Conservation (phyloP, 2,329 filamentous ascomycete genomes). For the Fonsecaea pugnacius region DNA sequence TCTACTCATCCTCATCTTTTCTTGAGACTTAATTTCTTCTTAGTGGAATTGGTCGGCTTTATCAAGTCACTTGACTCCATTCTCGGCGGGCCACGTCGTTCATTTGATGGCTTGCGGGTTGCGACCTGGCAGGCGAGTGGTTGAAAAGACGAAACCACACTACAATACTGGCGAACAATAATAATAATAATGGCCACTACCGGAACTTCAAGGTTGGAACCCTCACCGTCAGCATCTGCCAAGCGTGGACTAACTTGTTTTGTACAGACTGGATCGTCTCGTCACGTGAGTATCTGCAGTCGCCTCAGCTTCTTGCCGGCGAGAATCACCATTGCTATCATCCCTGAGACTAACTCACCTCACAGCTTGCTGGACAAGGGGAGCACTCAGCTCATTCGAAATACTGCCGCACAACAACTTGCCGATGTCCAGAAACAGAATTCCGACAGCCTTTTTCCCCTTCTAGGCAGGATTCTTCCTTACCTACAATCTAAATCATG, state of each 20-base stretch:
- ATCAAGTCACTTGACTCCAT: neutral
- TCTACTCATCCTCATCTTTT: neutral
- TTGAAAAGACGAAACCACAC: conserved; percentile 15
- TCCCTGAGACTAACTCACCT: conserved; percentile 27
- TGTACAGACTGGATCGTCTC: conserved; percentile 75
- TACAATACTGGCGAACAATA: conserved; percentile 2
- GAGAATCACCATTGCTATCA: neutral
- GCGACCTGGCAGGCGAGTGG: conserved; percentile 13
- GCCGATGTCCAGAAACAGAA: conserved; percentile 98
- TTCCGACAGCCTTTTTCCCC: conserved; percentile 94
- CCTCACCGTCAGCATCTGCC: conserved; percentile 15
- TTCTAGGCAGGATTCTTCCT: conserved; percentile 90
- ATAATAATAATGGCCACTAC: conserved; percentile 30
- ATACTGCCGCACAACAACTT: conserved; percentile 94
- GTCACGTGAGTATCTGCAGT: conserved; percentile 72
- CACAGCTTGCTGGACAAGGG: conserved; percentile 90
- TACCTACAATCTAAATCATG: conserved; percentile 94
- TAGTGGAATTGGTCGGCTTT: neutral
- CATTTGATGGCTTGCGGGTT: conserved; percentile 28
- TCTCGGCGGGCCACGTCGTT: neutral
- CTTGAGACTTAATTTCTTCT: neutral
- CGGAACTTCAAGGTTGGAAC: conserved; percentile 34
- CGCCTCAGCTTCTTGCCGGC: neutral
- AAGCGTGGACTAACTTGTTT: conserved; percentile 28
- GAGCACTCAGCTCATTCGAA: conserved; percentile 92